These are phyloP conservation scores for Prinsepia uniflora DNA, from an alignment of 306 rosid species.

Conservation along the genomic window DNA sequence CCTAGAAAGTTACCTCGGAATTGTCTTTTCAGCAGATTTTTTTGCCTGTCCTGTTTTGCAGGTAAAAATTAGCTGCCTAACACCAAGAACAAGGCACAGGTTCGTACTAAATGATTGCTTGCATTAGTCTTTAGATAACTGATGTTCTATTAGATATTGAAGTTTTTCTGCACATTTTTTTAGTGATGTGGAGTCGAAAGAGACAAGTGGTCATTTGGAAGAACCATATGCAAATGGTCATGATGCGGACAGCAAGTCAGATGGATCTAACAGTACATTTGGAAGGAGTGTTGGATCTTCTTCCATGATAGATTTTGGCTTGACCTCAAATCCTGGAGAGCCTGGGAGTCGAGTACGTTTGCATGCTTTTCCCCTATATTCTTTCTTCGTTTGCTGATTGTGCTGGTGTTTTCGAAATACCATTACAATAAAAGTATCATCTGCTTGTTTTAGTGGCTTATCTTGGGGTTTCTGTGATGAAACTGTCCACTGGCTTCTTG, in stretches of 20 bases:
- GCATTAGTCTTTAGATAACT: not conserved
- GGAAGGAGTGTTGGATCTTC: slow-evolving; percentile 38
- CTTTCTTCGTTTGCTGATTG: not conserved
- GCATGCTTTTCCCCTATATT: not conserved
- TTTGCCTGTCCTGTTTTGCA: slow-evolving; percentile 27
- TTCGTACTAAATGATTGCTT: slow-evolving; percentile 16
- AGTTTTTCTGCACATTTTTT: slow-evolving; percentile 8
- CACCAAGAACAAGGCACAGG: slow-evolving; percentile 41
- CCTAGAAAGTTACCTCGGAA: not conserved
- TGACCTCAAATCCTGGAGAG: slow-evolving; percentile 43
- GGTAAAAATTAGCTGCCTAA: slow-evolving; percentile 48
- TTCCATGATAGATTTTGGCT: slow-evolving; percentile 39
- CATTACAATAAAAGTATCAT: not conserved
- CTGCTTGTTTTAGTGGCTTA: not conserved
- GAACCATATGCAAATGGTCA: slow-evolving; percentile 22
- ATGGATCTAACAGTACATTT: slow-evolving; percentile 31
- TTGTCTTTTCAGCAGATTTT: not conserved
- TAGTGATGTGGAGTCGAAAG: slow-evolving; percentile 39
- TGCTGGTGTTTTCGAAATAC: not conserved
- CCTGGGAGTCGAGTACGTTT: slow-evolving; percentile 40
- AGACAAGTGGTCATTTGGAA: slow-evolving; percentile 22
- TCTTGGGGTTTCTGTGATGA: not conserved
- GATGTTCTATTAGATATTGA: slow-evolving; percentile 9
- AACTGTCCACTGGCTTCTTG: slow-evolving; percentile 14
- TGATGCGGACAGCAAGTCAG: slow-evolving; percentile 34